Conservation (phyloP, 371 early-diverging fungal species). For the Actinomortierella ambigua region DNA sequence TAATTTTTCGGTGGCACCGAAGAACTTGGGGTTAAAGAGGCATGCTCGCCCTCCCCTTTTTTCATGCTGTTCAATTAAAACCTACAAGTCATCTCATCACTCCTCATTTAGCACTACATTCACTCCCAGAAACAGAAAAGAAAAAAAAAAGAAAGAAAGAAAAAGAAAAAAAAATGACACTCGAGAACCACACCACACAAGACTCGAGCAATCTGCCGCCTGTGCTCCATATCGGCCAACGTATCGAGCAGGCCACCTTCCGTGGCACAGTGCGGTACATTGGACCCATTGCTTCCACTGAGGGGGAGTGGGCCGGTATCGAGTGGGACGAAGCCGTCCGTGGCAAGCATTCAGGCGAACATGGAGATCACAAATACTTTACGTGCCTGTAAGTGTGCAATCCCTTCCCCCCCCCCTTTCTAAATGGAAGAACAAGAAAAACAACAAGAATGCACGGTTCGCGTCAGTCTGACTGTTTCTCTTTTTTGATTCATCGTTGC, state of each 20-base stretch:
- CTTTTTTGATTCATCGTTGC: background rate
- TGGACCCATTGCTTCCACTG: conserved; percentile 62
- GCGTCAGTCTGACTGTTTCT: background rate
- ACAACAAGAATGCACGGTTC: background rate
- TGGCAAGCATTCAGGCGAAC: conserved; percentile 86
- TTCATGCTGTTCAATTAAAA: too few relatives aligned
- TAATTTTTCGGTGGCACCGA: too few relatives aligned
- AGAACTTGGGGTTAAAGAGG: too few relatives aligned
- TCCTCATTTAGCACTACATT: too few relatives aligned
- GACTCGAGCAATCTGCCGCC: background rate
- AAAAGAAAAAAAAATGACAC: too few relatives aligned
- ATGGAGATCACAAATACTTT: conserved; percentile 72
- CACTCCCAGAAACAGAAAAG: too few relatives aligned
- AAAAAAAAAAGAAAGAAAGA: too few relatives aligned
- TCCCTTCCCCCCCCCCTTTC: background rate
- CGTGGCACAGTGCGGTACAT: conserved; percentile 66
- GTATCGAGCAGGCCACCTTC: conserved; percentile 17
- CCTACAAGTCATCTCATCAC: too few relatives aligned
- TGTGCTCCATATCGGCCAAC: conserved; percentile 12
- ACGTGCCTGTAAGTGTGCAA: conserved; percentile 54
- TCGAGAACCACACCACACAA: too few relatives aligned
- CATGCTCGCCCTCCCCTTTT: too few relatives aligned
- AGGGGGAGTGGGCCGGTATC: conserved; percentile 85
- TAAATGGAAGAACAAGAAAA: conserved; percentile 5
- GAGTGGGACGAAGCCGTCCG: conserved; percentile 83